Evolutionary conservation across 345 rosid species (phyloP), one percentile per base, ranked within the genome.

Genomic region (Salix suchowensis): DNA sequence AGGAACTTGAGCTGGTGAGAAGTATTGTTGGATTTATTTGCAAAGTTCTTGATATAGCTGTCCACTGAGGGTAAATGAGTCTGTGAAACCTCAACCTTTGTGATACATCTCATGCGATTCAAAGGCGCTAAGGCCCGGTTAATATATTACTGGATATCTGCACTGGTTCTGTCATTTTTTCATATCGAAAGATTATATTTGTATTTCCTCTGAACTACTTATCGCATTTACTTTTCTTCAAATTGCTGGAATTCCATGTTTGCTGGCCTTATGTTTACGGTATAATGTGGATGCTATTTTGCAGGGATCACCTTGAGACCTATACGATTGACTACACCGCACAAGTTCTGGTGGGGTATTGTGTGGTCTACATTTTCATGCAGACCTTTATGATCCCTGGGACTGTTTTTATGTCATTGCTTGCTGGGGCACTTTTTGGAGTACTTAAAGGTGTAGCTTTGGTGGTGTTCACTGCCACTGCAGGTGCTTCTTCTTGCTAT

Each of bases 381-480:
- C 97, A 95, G 79, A 95, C 98, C 28, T 95, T 93, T 81, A 91
- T 95, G 97, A 91, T 95, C 67, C 98, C 96, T 0, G 96, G 97
- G 80, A 93, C 96, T 21, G 90, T 93, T 78, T 95, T 95, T 79
- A 93, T 95, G 97, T 89, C 97, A 13, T 84, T 95, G 80, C 97
- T 95, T 79, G 98, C 98, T 66, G 98, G 97, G 78, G 87, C 97
- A 44, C 90, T 95, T 67, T 95, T 95, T 79, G 98, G 97, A 40
- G 94, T 88, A 40, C 77, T 86, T 71, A 90, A 87, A 88, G 97
- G 97, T n/a, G 91, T 95, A 79, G 93, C 91, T 66, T 85, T 93
- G 73, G 96, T 95, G 64, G 96, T 93, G 68, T 89, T 90, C 48
- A 80, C 90, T 72, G 97, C 97, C 81, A 88, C 97, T 21, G 97